A percentile compares a stretch with the other conserved stretches of the same genome.
Evolutionary conservation across 306 rosid species (phyloP).

Genomic region (Sesbania bispinosa): DNA sequence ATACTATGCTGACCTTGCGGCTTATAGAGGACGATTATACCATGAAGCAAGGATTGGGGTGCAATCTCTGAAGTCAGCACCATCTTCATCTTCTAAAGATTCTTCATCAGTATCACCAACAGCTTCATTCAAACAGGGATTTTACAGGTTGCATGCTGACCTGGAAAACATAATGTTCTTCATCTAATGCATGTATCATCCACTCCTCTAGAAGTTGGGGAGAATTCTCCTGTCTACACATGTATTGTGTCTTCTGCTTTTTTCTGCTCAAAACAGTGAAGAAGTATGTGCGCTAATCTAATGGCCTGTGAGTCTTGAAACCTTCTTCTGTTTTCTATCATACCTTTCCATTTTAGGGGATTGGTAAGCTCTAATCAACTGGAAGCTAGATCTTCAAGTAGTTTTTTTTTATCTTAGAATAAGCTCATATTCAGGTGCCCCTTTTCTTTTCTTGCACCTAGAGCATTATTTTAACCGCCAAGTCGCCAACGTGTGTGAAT

Average conservation of each 20-base stretch:
- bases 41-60: slow-evolving; percentile 42
- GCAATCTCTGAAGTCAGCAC: slow-evolving; percentile 30
- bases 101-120: slow-evolving; percentile 29
- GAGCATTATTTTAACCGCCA: background rate
- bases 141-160: slow-evolving; percentile 51
- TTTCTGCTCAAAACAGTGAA: background rate
- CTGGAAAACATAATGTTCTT: slow-evolving; percentile 67
- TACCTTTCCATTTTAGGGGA: background rate
- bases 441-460: background rate
- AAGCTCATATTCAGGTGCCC: background rate
- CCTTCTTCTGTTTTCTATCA: background rate
- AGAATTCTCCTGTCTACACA: background rate
- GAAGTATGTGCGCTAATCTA: slow-evolving; percentile 66
- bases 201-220: background rate
- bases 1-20: slow-evolving; percentile 83
- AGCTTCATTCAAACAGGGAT: slow-evolving; percentile 31
- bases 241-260: slow-evolving; percentile 17
- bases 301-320: slow-evolving; percentile 17
- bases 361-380: background rate
- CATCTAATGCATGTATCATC: slow-evolving; percentile 24
- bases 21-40: slow-evolving; percentile 76
- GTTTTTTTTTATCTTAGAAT: background rate
- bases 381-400: background rate
- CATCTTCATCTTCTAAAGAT: slow-evolving; percentile 25
- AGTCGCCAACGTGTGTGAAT: background rate